Base-by-base conservation (phyloP, 2,329 filamentous ascomycete genomes). In the Tolypocladium cylindrosporum region DNA sequence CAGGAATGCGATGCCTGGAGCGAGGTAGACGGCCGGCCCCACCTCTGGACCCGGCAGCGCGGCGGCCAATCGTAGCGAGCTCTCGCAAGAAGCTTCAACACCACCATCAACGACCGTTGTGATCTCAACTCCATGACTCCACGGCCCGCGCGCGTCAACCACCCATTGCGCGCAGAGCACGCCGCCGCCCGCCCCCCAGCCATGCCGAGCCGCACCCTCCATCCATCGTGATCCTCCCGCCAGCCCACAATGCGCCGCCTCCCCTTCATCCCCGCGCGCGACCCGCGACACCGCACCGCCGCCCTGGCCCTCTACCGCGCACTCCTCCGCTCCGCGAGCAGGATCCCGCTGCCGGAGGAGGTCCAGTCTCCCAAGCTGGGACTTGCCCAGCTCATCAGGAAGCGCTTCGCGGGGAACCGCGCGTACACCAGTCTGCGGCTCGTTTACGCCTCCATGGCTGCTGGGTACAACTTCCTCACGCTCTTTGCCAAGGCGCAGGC, bases 251-350 rank as follows among this genome's bases (percentile, higher is more conserved):
- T 72, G 69, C 55, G 62, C 48, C 71, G 68, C 56, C 63, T 65
- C 21, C 63, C 56, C 41, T 78, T 79, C 58, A 62, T 81, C 50
- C 79, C 81, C 39, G 76, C 77, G 60, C 75, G 74, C 58, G 75
- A 75, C 60, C 77, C 78, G 65, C 78, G 79, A 61, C 82, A 85
- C 67, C 77, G 82, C 60, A 68, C 66, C 65, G 81, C 82, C 66
- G 81, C 83, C 67, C 79, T 89, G 61, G 86, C 88, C 55, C 83
- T 93, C 54, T 92, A 87, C 73, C 81, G 86, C 61, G 84, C 87
- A 41, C 81, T 93, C 57, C 73, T 91, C 56, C 78, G 78, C 61
- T 79, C 83, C 71, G 83, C 78, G 59, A 70, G 74, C 37, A 74
- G 71, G 45, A 72, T 88, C 40, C 73, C 79, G 1, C 72, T 89